Evolutionary conservation across 768 basidiomycete species (phyloP).

Genomic region (Naganishia randhawae): DNA sequence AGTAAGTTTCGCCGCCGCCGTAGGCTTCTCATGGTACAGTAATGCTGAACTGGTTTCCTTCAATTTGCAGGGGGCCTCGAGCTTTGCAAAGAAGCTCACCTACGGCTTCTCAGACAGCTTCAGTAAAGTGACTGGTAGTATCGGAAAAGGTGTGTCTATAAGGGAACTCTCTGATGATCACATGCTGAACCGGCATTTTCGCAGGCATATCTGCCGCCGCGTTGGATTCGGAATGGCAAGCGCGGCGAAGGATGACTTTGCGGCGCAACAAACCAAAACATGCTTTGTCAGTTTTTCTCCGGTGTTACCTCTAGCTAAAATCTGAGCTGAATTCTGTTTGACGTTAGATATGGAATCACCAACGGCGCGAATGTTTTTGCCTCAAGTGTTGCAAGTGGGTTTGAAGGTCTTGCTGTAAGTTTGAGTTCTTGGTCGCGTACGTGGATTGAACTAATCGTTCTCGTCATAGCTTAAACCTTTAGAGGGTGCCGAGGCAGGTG

Average conservation of each 20-base stretch:
- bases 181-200: background rate
- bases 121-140: conserved; percentile 96
- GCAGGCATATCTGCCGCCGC: conserved; percentile 86
- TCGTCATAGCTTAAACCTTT: conserved; percentile 79
- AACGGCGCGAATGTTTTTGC: conserved; percentile 92
- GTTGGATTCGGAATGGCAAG: conserved; percentile 92
- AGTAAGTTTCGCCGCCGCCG: conserved; percentile 53
- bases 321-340: background rate
- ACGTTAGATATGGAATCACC: conserved; percentile 79
- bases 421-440: background rate
- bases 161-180: background rate
- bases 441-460: background rate
- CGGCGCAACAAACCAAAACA: conserved; percentile 92
- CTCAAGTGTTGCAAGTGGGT: conserved; percentile 86
- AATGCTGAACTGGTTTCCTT: conserved; percentile 24
- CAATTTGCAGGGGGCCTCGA: conserved; percentile 76
- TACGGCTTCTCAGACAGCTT: conserved; percentile 93
- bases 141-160: conserved; percentile 73
- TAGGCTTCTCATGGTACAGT: conserved; percentile 3
- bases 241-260: conserved; percentile 77
- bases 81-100: conserved; percentile 97
- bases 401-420: conserved; percentile 86
- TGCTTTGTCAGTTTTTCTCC: conserved; percentile 65
- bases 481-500: conserved; percentile 90
- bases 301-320: background rate